Base-by-base conservation (phyloP, 345 rosid species). In the Sonneratia alba region DNA sequence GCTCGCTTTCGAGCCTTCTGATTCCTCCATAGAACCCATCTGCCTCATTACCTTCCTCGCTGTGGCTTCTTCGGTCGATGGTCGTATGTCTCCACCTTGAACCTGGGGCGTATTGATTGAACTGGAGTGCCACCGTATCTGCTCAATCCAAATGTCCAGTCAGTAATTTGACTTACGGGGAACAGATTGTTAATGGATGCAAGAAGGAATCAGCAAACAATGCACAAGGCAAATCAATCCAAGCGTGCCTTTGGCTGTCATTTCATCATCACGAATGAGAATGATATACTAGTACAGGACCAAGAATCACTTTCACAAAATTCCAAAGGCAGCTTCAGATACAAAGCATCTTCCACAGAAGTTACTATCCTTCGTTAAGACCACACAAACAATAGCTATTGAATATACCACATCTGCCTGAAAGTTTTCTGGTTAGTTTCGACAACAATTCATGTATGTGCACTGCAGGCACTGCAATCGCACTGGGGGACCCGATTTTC, bases 1-100 rank as follows among this genome's bases (percentile, higher is more conserved):
- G 83, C 40, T 81, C 73, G 13, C 67, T 77, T n/a, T 45, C 69
- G 70, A 91, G 81, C 83, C 85, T 88, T 71, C 96, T 70, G 73
- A 93, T 83, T 72, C 96, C 98, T 34, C 96, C 98, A 43, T 93
- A 93, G 73, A 89, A 93, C 18, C 98, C 98, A 37, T 85, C 88
- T 5, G 74, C 92, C 75, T 89, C 96, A 38, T 85, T 83, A 43
- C 98, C 97, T 81, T 85, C 87, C 81, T 93, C 98, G 56, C 78
- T 77, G 72, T 87, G 96, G 36, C 85, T 89, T 74, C 83, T 87
- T 77, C 89, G 74, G 77, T 77, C 76, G 21, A 93, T 70, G 21
- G 49, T 77, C 1, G 84, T 82, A 47, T 68, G 75, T 71, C 97
- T 87, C 98, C 98, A 93, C 76, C 87, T 80, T 6, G 96, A 88